Conservation (phyloP, 148 eudicot genomes). For the Persicaria tinctoria region DNA sequence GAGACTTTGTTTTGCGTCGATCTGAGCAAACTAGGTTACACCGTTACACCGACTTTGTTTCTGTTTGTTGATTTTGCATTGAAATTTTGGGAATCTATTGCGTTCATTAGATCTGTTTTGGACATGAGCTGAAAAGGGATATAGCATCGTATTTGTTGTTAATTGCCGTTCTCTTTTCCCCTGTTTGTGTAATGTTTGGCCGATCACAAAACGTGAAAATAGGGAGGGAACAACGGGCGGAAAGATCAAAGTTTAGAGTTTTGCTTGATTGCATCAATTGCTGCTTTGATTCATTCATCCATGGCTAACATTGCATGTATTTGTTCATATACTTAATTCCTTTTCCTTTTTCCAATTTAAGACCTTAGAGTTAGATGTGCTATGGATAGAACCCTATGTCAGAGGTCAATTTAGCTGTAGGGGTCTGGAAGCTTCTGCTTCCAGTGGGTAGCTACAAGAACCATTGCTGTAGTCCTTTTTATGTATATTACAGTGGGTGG, state of each 20-base stretch:
- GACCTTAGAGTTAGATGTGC: not conserved
- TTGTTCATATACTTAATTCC: not conserved
- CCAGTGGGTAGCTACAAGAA: no score
- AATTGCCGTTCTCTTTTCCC: no score
- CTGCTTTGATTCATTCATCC: not conserved
- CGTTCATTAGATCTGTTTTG: not conserved
- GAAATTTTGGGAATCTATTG: not conserved
- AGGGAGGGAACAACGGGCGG: no score
- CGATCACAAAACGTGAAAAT: no score
- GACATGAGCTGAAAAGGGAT: not conserved
- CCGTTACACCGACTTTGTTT: not conserved
- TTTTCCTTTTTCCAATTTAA: not conserved
- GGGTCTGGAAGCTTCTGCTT: no score
- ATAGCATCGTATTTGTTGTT: no score
- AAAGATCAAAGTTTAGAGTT: not conserved
- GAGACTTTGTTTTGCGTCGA: not conserved
- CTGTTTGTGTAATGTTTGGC: no score
- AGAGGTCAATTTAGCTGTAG: no score
- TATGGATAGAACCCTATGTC: no score
- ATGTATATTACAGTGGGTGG: no score
- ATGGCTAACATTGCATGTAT: not conserved
- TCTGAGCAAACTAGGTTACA: not conserved
- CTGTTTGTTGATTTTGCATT: not conserved
- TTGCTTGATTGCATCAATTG: not conserved
- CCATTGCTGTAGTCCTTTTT: no score